These are phyloP conservation scores for Amniculicola lignicola DNA, from an alignment of 495 filamentous ascomycete genomes.

Conservation along the genomic window DNA sequence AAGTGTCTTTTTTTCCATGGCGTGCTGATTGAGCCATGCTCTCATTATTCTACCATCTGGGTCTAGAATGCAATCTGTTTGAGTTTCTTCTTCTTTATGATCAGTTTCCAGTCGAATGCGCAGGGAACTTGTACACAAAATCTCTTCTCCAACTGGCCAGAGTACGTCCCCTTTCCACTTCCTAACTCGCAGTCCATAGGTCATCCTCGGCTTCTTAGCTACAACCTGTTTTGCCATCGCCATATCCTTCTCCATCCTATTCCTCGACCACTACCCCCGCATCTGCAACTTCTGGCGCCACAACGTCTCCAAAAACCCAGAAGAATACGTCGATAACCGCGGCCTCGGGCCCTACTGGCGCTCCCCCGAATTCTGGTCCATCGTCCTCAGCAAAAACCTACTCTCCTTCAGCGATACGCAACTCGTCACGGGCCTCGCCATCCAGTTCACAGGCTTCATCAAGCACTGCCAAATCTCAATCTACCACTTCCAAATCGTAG, in stretches of 20 bases:
- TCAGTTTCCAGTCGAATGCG: no score
- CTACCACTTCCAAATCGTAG: constrained; percentile 33
- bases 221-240: constrained; percentile 31
- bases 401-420: constrained; percentile 32
- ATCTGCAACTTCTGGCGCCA: constrained; percentile 8
- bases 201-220: constrained; percentile 28
- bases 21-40: neutral
- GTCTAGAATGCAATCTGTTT: no score
- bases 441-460: constrained; percentile 31
- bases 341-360: constrained; percentile 17
- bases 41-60: neutral
- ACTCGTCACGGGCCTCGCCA: constrained; percentile 27
- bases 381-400: constrained; percentile 32
- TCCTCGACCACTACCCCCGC: constrained; percentile 20
- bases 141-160: no score
- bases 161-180: no score
- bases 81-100: neutral
- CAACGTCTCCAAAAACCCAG: constrained; percentile 2
- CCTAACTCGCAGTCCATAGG: no score
- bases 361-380: constrained; percentile 23
- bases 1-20: constrained; percentile 5
- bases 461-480: constrained; percentile 30
- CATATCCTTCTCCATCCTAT: constrained; percentile 25
- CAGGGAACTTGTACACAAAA: no score
- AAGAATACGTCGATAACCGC: constrained; percentile 1